Evolutionary conservation across 192 early-diverging fungal species (phyloP).

Genomic region (Dissophora ornata): DNA sequence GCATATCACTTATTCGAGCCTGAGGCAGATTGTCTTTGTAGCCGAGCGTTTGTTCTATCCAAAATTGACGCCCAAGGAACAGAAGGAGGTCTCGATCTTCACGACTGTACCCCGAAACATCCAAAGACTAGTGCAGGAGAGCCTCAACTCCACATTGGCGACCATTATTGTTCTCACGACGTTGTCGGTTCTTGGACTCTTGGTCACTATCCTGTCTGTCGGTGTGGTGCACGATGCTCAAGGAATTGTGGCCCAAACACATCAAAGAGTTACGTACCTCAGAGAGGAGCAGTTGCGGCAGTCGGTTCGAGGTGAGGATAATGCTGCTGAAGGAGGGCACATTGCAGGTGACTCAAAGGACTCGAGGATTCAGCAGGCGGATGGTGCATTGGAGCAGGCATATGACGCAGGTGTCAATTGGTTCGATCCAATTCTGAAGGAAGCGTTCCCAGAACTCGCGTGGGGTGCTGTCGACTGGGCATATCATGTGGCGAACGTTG

Average conservation of each 20-base stretch:
- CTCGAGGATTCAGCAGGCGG: conserved; percentile 2
- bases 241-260: conserved; percentile 38
- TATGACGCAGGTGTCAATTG: conserved; percentile 37
- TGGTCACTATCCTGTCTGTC: conserved; percentile 21
- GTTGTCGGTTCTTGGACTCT: conserved; percentile 5
- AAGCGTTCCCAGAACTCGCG: conserved; percentile 31
- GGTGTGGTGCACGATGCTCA: conserved; percentile 49
- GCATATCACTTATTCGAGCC: conserved; percentile 38
- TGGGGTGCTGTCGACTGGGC: conserved; percentile 49
- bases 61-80: conserved; percentile 9
- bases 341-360: neutral
- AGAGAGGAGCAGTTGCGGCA: conserved; percentile 5
- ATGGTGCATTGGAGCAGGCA: conserved; percentile 17
- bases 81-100: conserved; percentile 21
- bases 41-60: conserved; percentile 28
- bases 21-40: conserved; percentile 18
- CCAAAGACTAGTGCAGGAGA: conserved; percentile 24
- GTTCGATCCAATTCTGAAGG: conserved; percentile 50
- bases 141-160: conserved; percentile 40
- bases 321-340: neutral
- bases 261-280: conserved; percentile 20
- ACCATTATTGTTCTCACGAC: conserved; percentile 37
- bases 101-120: conserved; percentile 11
- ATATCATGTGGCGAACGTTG: conserved; percentile 22
- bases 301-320: neutral